phyloP scores from a whole-genome alignment of 345 rosid species.

The Arabis hirsuta region DNA sequence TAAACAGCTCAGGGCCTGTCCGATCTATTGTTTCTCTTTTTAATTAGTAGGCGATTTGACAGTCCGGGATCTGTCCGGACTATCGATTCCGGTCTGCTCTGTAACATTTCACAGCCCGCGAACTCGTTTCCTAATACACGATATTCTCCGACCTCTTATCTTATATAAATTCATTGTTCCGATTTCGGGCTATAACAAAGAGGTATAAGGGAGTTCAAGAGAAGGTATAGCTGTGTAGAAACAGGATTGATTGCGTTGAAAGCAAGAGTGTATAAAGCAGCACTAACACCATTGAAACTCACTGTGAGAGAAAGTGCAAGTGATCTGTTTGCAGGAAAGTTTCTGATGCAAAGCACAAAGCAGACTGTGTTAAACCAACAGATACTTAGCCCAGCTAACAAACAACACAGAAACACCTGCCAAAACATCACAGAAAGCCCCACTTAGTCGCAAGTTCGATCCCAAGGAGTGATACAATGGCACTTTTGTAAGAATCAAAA shows the following conservation, averaged over 20 bases:
- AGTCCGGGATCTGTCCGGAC: too few species aligned
- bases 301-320: slow-evolving; percentile 91
- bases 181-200: too few species aligned
- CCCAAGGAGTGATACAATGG: background rate
- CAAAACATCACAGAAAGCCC: slow-evolving; percentile 13
- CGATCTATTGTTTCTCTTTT: too few species aligned
- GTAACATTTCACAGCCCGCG: too few species aligned
- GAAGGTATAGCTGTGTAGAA: slow-evolving; percentile 64
- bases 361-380: slow-evolving; percentile 99
- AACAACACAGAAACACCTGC: slow-evolving; percentile 86
- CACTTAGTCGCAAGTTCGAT: slow-evolving; percentile 15
- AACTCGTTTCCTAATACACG: too few species aligned
- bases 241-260: slow-evolving; percentile 70
- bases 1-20: too few species aligned
- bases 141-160: too few species aligned
- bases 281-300: slow-evolving; percentile 93
- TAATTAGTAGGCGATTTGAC: too few species aligned
- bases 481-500: background rate
- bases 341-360: slow-evolving; percentile 85
- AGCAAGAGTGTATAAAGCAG: slow-evolving; percentile 84
- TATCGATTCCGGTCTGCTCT: too few species aligned
- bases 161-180: too few species aligned
- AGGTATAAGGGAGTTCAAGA: slow-evolving; percentile 72
- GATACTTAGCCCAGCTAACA: slow-evolving; percentile 88
- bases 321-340: slow-evolving; percentile 74